Base-by-base conservation (phyloP, 192 early-diverging fungal species). In the Rhizoclosmatium sp. region DNA sequence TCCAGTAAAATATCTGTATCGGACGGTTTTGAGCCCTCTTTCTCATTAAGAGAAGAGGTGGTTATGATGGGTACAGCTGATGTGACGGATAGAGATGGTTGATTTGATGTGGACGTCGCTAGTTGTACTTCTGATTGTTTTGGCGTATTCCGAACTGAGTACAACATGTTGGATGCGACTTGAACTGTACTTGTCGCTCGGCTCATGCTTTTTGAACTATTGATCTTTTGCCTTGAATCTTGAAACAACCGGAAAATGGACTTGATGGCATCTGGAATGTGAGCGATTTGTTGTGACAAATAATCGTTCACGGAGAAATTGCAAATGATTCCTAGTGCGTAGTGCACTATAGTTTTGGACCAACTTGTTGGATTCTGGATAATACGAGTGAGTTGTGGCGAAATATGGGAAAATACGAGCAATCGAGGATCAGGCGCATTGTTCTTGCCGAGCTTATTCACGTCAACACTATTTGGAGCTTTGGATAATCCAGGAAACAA, bases 271-370 rank as follows among this genome's bases (percentile, higher is more conserved):
- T 45, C 48, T 45, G 67, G 19, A n/a, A 41, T 12, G 39, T n/a
- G 21, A 21, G 76, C 65, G 47, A 78, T 12, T 19, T 65, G 45
- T 49, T 78, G 76, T 47, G 76, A 23, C 2, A 69, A 9, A n/a
- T 16, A 47, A 69, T 78, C 76, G 23, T 70, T 39, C 14, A 69
- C 64, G 3, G 76, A 44, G 16, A 78, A 48, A 48, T 78, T 78
- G 48, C 64, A 67, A 41, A 78, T 12, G n/a, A 69, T 10, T 7
- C 49, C 21, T 10, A 78, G 48, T 23, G 51, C 66, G 40, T 70
- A 10, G 41, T 56, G 45, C n/a, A 75, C 41, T n/a, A 60, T 19
- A 5, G 59, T 42, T 47, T 9, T 42, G 2, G 73, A 59, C 58
- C 73, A 75, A 7, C 51, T 40, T 9, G 46, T 65, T 21, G 21